phyloP scores from a whole-genome alignment of 345 rosid genomes.

The Euphorbia tirucalli region DNA sequence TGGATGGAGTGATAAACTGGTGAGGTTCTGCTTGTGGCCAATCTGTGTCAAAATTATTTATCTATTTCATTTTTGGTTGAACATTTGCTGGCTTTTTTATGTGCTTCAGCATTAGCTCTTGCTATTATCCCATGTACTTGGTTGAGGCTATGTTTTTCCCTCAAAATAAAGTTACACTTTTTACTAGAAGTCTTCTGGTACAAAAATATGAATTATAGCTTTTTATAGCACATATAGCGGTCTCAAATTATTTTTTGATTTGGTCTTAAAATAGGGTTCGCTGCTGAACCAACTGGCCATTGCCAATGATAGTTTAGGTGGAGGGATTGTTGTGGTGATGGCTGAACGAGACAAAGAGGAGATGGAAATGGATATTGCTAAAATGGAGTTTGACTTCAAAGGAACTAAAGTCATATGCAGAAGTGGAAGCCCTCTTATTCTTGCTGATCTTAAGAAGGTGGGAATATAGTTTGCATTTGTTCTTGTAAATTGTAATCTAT shows the following conservation, averaged over 20 bases:
- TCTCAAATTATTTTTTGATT: constrained; percentile 16
- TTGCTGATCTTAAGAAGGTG: constrained; percentile 72
- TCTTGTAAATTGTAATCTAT: constrained; percentile 10
- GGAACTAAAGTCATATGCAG: constrained; percentile 73
- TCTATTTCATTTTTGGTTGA: neutral
- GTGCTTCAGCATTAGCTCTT: neutral
- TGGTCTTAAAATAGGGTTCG: constrained; percentile 47
- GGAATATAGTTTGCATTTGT: neutral
- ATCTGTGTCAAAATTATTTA: neutral
- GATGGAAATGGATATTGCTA: constrained; percentile 77
- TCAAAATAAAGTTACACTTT: neutral
- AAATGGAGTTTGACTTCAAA: constrained; percentile 74
- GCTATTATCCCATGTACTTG: neutral
- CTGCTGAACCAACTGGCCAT: constrained; percentile 61
- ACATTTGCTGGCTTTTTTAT: neutral
- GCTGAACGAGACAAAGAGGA: constrained; percentile 78
- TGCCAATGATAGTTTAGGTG: constrained; percentile 77
- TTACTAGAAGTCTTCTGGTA: neutral
- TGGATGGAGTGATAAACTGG: constrained; percentile 87
- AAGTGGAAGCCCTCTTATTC: constrained; percentile 70
- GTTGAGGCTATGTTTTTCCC: neutral
- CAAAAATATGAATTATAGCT: neutral
- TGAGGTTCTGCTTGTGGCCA: constrained; percentile 32
- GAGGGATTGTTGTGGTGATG: constrained; percentile 73
- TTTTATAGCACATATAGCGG: neutral